Base-by-base conservation (phyloP, 441 rosid species). In the Eruca vesicaria region DNA sequence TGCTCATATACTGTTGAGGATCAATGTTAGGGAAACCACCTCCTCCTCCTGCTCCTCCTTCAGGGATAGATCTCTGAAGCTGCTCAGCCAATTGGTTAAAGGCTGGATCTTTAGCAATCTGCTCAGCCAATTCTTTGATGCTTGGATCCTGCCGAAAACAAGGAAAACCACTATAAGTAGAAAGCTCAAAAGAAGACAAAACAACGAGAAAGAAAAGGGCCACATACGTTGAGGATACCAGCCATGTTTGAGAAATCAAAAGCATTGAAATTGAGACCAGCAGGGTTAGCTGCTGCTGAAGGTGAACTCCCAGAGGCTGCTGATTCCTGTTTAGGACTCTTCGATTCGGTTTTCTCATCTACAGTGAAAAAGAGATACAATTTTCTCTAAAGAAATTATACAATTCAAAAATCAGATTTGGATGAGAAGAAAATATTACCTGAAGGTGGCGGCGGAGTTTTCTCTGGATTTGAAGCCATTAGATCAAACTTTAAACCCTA, bases 11-110 rank as follows among this genome's bases (percentile, higher is more conserved):
- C 68, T 92, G 92, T 60, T 89, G 86, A 19, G 88, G 52, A 71
- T 94, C 96, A 69, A 94, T 86, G 76, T 82, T 85, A 11, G 97
- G 98, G 36, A 83, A 29, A 59, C 80, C 63, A 0, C 87, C 94
- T 52, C 83, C 94, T 53, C 4, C 59, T 58, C 63, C 63, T n/a
- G 84, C 96, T 9, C 61, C 73, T 2, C 85, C 29, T 68, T 82
- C 82, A 65, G 89, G 93, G 52, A 91, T 81, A 3, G 92, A 84
- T 78, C 88, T 83, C 84, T 88, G 95, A 9, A 94, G 90, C 81
- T 92, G 98, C 86, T 92, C 97, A 9, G 98, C 97, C 92, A 94
- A 83, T 73, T 88, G 88, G 79, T 89, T 94, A 85, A 94, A 94
- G 41, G 95, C 48, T 33, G 98, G 97, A 79, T 92, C 98, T 83